Percentiles rank a stretch among this genome's conserved stretches.
Conservation (phyloP, 1,284 basidiomycete genomes). For the Apiotrichum akiyoshidainum region DNA sequence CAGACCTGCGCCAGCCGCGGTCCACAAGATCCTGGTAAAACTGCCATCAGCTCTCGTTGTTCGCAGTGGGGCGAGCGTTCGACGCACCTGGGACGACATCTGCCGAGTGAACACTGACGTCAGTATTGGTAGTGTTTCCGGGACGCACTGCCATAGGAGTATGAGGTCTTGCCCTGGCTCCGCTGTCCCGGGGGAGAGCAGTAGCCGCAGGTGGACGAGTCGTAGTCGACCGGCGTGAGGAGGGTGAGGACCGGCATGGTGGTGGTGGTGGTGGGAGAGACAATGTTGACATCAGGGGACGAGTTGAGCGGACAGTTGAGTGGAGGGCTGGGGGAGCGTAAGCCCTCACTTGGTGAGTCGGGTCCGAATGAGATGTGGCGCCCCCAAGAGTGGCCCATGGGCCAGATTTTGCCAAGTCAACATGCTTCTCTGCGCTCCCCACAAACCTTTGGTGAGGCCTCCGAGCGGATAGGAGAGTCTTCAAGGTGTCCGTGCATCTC, state of each 20-base stretch:
- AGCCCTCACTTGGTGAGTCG: no score
- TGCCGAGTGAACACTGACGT: conserved; percentile 23
- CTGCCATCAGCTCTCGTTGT: conserved; percentile 22
- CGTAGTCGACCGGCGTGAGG: conserved; percentile 41
- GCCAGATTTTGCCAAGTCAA: no score
- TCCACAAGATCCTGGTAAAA: conserved; percentile 65
- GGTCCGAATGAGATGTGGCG: no score
- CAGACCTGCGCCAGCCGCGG: conserved; percentile 83
- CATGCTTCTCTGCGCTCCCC: no score
- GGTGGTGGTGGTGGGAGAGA: conserved; percentile 1
- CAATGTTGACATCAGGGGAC: background rate
- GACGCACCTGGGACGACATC: conserved; percentile 35
- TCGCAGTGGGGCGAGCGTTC: background rate
- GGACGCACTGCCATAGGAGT: conserved; percentile 51
- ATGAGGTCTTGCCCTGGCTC: conserved; percentile 32
- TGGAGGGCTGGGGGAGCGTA: no score
- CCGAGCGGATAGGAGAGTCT: no score
- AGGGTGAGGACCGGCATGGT: conserved; percentile 27
- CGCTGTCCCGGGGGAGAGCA: conserved; percentile 48
- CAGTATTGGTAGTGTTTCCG: background rate
- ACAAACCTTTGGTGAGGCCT: no score
- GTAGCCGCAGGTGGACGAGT: conserved; percentile 53
- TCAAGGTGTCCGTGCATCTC: no score
- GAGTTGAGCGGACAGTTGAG: no score
- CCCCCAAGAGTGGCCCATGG: no score